phyloP scores from a whole-genome alignment of 1,284 basidiomycete species.

The Sporisorium scitamineum region DNA sequence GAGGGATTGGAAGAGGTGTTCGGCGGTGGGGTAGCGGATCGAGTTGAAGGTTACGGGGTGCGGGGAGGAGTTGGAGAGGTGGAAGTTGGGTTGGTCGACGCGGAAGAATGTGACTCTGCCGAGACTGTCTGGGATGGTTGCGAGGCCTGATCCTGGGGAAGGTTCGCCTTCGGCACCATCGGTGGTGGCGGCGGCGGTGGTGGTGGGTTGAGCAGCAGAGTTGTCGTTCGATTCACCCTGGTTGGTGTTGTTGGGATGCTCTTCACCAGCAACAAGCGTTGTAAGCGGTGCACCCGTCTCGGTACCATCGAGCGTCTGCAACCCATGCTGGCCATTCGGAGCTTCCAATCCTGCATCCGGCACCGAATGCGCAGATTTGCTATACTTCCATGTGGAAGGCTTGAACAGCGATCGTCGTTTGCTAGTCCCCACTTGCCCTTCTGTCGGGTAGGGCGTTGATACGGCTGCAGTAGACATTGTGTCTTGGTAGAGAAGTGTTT shows the following conservation, averaged over 20 bases:
- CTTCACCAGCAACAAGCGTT: neutral
- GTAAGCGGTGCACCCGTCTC: conserved; percentile 17
- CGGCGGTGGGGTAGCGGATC: conserved; percentile 53
- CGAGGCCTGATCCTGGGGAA: neutral
- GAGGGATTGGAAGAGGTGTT: conserved; percentile 59
- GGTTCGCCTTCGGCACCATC: too few species aligned
- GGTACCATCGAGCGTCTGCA: conserved; percentile 3
- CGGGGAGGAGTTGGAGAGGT: conserved; percentile 52
- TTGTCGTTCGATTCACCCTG: too few species aligned
- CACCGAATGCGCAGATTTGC: too few species aligned
- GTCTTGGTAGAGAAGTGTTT: too few species aligned
- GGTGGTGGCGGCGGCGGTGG: neutral
- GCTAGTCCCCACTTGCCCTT: neutral
- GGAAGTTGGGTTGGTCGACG: conserved; percentile 48
- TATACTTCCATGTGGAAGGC: conserved; percentile 13
- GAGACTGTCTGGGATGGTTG: neutral
- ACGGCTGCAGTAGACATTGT: conserved; percentile 2
- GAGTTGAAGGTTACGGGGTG: conserved; percentile 47
- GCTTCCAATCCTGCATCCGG: too few species aligned
- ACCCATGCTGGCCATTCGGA: neutral
- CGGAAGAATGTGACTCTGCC: conserved; percentile 41
- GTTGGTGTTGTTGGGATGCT: too few species aligned
- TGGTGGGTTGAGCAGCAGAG: too few species aligned
- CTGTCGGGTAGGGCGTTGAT: neutral
- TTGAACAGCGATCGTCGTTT: conserved; percentile 16